Base-by-base conservation (phyloP, 352 stramenopile genomes). In the Phytophthora idaei region DNA sequence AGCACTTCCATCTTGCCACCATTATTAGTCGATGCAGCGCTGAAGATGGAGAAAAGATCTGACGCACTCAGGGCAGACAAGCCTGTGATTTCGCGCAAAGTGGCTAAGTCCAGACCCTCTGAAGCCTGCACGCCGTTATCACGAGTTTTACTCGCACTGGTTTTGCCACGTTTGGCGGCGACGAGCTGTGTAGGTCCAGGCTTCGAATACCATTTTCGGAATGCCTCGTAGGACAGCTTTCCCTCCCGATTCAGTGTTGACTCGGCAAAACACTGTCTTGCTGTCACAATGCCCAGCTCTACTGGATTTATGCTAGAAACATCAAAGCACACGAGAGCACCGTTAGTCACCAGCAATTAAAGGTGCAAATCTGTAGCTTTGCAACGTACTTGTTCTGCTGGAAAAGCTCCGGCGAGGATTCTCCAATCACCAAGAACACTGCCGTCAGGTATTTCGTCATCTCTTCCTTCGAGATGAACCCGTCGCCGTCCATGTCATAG, bases 401-500 rank as follows among this genome's bases (percentile, higher is more conserved):
- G 56, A 94, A 94, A 5, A 92, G 77, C 57, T 90, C 77, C 0
- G 86, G 84, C 2, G 82, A 83, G 12, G 80, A 81, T 42, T 87
- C 74, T 31, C 77, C 78, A 39, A 97, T 90, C 10, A 96, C 85
- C n/a, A 85, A 67, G 53, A 94, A 96, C 5, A 96, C 84, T 2
- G 83, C 81, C 15, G 87, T 91, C 48, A 97, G 74, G 67, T 97
- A 97, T 53, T 88, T 94, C 10, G 77, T 86, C 89, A 97, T 96
- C 66, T 97, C 89, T 59, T 83, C 71, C 37, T 86, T 78, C 32
- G 82, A 84, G 58, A 97, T 94, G 72, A 84, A 92, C 6, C 87
- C 90, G 64, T 97, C 89, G 36, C 76, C 78, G 67, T 97, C 89
- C 49, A 71, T 69, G 31, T 97, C 90, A 65, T 93, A 97, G 9